Evolutionary conservation across 2,329 filamentous ascomycete species (phyloP).

Genomic region (Cordyceps cicadae): DNA sequence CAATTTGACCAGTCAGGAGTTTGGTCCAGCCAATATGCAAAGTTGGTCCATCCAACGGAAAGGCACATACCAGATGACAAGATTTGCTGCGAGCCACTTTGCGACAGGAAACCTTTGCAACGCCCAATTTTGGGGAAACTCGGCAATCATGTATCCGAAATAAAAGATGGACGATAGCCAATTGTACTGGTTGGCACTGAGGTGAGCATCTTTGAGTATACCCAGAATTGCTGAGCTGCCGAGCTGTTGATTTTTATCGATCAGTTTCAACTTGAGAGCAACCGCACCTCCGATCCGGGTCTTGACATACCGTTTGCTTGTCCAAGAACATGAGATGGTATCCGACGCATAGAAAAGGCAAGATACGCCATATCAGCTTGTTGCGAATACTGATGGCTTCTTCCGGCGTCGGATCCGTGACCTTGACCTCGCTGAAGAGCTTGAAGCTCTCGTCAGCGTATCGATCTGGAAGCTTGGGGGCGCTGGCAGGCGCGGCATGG

Average conservation of each 20-base stretch:
- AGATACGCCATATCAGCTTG: constrained; percentile 27
- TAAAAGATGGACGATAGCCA: constrained; percentile 38
- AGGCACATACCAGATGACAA: constrained; percentile 16
- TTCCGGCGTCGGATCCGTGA: constrained; percentile 27
- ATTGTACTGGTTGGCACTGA: constrained; percentile 14
- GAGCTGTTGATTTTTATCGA: not conserved
- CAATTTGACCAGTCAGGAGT: not conserved
- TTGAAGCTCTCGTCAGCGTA: constrained; percentile 35
- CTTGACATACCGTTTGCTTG: constrained; percentile 26
- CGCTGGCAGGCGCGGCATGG: not conserved
- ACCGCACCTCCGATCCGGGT: not conserved
- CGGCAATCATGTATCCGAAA: constrained; percentile 38
- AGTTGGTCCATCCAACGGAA: not conserved
- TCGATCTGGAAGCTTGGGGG: constrained; percentile 26
- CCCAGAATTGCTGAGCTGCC: constrained; percentile 15
- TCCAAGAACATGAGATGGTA: constrained; percentile 34
- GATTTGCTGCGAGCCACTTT: constrained; percentile 29
- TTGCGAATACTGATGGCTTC: constrained; percentile 24
- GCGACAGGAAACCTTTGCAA: constrained; percentile 38
- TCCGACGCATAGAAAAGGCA: constrained; percentile 31
- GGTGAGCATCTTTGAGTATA: constrained; percentile 12
- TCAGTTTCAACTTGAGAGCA: not conserved
- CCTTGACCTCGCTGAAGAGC: constrained; percentile 29
- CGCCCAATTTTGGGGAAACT: constrained; percentile 34
- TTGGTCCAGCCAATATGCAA: not conserved